These are phyloP conservation scores for Aschersonia sp. DNA, from an alignment of 2,329 filamentous ascomycete species.

Conservation along the genomic window DNA sequence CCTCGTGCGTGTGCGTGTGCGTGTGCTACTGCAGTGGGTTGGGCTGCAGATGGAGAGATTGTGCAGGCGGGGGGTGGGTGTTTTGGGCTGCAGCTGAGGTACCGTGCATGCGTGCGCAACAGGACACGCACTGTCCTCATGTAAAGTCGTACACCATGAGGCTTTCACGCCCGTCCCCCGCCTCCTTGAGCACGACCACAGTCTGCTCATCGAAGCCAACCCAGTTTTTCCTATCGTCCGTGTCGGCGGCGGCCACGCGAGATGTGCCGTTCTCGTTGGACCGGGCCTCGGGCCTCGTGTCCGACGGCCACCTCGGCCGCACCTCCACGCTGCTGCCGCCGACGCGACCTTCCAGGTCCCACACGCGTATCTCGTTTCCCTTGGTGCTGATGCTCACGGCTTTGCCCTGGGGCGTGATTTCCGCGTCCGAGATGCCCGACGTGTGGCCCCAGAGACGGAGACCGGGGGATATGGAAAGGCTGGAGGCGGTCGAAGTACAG, in stretches of 20 bases:
- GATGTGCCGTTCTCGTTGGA: constrained; percentile 3
- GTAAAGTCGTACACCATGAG: constrained; percentile 83
- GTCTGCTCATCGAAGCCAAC: constrained; percentile 86
- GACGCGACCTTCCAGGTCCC: constrained; percentile 69
- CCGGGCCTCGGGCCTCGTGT: constrained; percentile 7
- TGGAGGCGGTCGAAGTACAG: constrained; percentile 55
- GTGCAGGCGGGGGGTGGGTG: too few species aligned
- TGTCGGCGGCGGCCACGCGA: constrained; percentile 8
- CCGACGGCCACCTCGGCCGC: constrained; percentile 19
- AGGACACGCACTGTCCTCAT: constrained; percentile 1
- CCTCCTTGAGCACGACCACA: constrained; percentile 72
- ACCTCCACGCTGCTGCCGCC: constrained; percentile 39
- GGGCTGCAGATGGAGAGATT: too few species aligned
- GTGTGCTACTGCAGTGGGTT: too few species aligned
- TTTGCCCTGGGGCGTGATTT: constrained; percentile 73
- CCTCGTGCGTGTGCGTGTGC: too few species aligned
- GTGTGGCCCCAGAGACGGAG: constrained; percentile 83
- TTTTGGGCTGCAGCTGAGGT: too few species aligned
- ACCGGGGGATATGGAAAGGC: constrained; percentile 56
- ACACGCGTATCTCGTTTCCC: constrained; percentile 71
- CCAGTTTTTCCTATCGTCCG: constrained; percentile 43
- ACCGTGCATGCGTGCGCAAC: too few species aligned
- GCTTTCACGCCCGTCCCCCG: constrained; percentile 50
- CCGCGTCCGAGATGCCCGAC: constrained; percentile 71
- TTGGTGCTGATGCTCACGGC: constrained; percentile 75